phyloP scores from a whole-genome alignment of 2,329 filamentous ascomycete species.

The Exophiala sideris region DNA sequence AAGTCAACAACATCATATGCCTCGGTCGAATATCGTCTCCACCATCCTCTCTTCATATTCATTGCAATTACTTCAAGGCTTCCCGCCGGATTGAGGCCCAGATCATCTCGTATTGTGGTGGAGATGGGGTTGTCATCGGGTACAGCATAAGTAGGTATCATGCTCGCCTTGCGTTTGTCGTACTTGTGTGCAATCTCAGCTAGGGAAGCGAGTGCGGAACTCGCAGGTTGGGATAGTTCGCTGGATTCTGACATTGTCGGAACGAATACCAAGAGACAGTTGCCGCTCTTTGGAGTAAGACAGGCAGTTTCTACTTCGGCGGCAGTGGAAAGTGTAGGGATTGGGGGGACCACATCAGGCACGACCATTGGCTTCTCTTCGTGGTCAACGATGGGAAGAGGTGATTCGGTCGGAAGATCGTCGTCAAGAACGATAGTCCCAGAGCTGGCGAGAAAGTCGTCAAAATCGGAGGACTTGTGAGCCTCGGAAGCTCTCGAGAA shows the following conservation, averaged over 20 bases:
- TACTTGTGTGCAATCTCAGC: conserved; percentile 76
- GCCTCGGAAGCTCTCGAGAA: conserved; percentile 52
- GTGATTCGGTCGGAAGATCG: conserved; percentile 52
- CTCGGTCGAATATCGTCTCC: conserved; percentile 63
- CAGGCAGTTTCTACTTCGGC: conserved; percentile 68
- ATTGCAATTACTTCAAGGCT: conserved; percentile 73
- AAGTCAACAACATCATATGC: conserved; percentile 59
- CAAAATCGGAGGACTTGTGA: conserved; percentile 49
- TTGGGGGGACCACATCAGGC: conserved; percentile 57
- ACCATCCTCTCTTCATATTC: conserved; percentile 85
- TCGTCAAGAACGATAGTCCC: conserved; percentile 50
- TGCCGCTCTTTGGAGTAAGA: conserved; percentile 70
- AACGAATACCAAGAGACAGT: conserved; percentile 76
- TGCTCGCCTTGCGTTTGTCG: conserved; percentile 58
- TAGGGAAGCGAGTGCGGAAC: conserved; percentile 61
- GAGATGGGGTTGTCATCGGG: conserved; percentile 60
- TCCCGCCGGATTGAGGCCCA: conserved; percentile 55
- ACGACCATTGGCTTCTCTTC: conserved; percentile 46
- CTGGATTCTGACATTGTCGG: conserved; percentile 52
- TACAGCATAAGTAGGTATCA: conserved; percentile 82
- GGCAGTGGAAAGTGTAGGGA: conserved; percentile 62
- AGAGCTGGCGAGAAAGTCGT: conserved; percentile 46
- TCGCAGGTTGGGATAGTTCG: conserved; percentile 40
- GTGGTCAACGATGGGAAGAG: conserved; percentile 47
- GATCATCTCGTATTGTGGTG: conserved; percentile 54